A percentile compares a stretch with the other conserved stretches of the same genome.
These are phyloP conservation scores for Annulohypoxylon bovei DNA, from an alignment of 495 filamentous ascomycete species.

Conservation along the genomic window DNA sequence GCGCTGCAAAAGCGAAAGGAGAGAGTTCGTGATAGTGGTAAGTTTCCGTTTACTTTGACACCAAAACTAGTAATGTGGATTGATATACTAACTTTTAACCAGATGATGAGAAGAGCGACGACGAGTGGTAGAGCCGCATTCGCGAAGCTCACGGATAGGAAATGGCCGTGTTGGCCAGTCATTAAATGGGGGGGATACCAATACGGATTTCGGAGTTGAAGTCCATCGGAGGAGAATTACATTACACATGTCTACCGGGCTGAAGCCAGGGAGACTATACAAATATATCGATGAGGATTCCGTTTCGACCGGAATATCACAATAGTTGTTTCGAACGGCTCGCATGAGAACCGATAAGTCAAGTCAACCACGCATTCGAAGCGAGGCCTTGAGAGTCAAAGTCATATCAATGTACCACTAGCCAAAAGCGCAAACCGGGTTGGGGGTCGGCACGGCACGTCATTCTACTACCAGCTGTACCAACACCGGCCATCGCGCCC, in stretches of 20 bases:
- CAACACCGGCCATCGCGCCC: conserved; percentile 7
- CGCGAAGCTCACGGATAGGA: conserved; percentile 11
- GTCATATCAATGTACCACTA: conserved; percentile 27
- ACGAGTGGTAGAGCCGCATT: conserved; percentile 70
- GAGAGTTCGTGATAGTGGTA: conserved; percentile 92
- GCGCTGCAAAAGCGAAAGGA: conserved; percentile 82
- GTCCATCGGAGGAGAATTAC: background rate
- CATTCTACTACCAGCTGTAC: background rate
- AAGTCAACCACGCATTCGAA: conserved; percentile 2
- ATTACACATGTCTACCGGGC: background rate
- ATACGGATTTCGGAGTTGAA: background rate
- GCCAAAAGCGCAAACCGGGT: conserved; percentile 18
- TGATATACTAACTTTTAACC: conserved; percentile 44
- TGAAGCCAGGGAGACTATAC: background rate
- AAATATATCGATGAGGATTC: background rate
- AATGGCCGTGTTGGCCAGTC: background rate
- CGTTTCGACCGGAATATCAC: background rate
- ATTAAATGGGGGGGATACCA: conserved; percentile 2
- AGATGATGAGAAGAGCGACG: conserved; percentile 85
- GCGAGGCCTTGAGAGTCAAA: conserved; percentile 1
- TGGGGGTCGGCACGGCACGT: background rate
- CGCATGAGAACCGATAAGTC: background rate
- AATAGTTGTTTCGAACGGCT: background rate
- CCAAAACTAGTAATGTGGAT: background rate
- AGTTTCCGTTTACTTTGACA: conserved; percentile 52